These are phyloP conservation scores for Solanum hybrid DNA, from an alignment of 305 asterid species.

Conservation along the genomic window DNA sequence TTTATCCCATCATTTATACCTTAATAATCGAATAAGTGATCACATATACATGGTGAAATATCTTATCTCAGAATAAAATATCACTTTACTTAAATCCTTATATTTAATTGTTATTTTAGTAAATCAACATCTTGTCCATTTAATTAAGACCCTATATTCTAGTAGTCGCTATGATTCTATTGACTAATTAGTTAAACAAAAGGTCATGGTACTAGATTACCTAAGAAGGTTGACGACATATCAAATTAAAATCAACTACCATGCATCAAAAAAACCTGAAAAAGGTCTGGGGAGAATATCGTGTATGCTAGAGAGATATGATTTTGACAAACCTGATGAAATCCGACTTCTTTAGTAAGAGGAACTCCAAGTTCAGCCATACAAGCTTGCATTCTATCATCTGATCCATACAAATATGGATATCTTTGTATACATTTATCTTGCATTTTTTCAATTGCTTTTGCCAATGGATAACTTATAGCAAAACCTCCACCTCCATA, in stretches of 20 bases:
- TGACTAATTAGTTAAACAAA: neutral
- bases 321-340: constrained; percentile 21
- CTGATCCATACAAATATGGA: constrained; percentile 21
- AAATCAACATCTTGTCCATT: neutral
- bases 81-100: neutral
- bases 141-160: neutral
- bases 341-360: constrained; percentile 23
- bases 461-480: constrained; percentile 27
- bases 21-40: too few relatives aligned
- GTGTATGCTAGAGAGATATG: neutral
- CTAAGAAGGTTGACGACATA: neutral
- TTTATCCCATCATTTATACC: neutral
- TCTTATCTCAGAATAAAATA: neutral
- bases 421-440: constrained; percentile 22
- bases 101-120: neutral
- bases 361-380: constrained; percentile 29
- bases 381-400: constrained; percentile 28
- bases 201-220: neutral
- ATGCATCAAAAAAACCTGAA: neutral
- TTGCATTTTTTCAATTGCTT: constrained; percentile 20
- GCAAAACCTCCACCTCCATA: constrained; percentile 32
- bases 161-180: neutral
- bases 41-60: neutral
- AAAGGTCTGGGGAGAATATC: neutral
- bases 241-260: neutral